A percentile compares a stretch with the other conserved stretches of the same genome.
Conservation (phyloP, 257 asterid genomes). For the Anisodus acutangulus region DNA sequence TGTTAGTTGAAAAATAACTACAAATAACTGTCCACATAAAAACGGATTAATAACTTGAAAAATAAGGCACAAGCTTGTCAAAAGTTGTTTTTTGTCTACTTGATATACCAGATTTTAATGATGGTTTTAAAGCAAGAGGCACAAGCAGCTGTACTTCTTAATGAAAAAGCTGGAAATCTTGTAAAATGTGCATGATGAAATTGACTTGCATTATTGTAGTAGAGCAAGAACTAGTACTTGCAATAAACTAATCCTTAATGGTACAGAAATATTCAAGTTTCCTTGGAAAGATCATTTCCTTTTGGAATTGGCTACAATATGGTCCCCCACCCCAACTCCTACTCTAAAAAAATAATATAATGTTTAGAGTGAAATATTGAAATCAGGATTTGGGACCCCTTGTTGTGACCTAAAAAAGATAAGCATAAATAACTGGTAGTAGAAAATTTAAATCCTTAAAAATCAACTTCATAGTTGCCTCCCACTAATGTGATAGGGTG, state of each 20-base stretch:
- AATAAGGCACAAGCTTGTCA: neutral
- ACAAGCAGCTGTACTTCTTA: constrained; percentile 31
- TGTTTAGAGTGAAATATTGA: constrained; percentile 7
- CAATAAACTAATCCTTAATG: constrained; percentile 8
- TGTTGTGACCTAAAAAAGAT: neutral
- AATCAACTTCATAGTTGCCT: constrained; percentile 17
- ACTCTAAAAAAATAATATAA: neutral
- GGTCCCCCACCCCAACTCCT: neutral
- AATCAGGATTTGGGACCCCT: neutral
- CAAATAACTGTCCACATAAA: neutral
- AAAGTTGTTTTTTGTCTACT: neutral
- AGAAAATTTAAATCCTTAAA: constrained; percentile 14
- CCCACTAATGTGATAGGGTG: neutral
- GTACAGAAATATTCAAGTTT: constrained; percentile 1
- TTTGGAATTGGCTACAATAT: neutral
- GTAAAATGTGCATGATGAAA: constrained; percentile 31
- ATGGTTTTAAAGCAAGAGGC: neutral
- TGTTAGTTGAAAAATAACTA: neutral
- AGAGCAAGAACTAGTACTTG: constrained; percentile 6
- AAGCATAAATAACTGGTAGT: constrained; percentile 15
- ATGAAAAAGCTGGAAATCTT: constrained; percentile 33
- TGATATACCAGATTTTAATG: neutral
- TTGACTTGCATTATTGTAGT: constrained; percentile 31
- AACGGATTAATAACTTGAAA: neutral
- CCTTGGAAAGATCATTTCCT: neutral